Evolutionary conservation across 2,329 filamentous ascomycete genomes (phyloP).

Genomic region (Zasmidium angulare): DNA sequence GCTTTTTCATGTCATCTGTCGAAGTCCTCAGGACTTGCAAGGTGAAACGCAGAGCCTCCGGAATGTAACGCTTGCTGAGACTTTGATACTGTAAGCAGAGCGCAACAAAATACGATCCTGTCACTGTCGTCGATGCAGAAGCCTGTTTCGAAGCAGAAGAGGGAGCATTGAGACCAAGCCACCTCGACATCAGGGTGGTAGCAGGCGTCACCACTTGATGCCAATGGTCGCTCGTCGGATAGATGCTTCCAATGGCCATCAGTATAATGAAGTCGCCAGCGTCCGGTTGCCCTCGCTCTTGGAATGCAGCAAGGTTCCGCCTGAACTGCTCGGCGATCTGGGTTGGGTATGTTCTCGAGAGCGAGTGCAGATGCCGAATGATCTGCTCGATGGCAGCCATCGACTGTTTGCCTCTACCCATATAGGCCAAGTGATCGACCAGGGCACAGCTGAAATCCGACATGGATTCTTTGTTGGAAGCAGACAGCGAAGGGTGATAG

Average conservation of each 20-base stretch:
- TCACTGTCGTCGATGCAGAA: slow-evolving; percentile 68
- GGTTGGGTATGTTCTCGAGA: slow-evolving; percentile 80
- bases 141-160: slow-evolving; percentile 59
- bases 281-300: slow-evolving; percentile 53
- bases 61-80: slow-evolving; percentile 82
- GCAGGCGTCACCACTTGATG: slow-evolving; percentile 92
- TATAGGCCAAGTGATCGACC: slow-evolving; percentile 64
- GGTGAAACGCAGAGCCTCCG: slow-evolving; percentile 80
- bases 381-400: slow-evolving; percentile 74
- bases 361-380: slow-evolving; percentile 86
- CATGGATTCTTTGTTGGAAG: slow-evolving; percentile 82
- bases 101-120: slow-evolving; percentile 75
- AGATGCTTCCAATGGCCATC: slow-evolving; percentile 79
- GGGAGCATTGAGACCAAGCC: slow-evolving; percentile 70
- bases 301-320: slow-evolving; percentile 61
- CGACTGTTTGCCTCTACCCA: slow-evolving; percentile 51
- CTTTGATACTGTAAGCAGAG: slow-evolving; percentile 79
- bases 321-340: slow-evolving; percentile 78
- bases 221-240: slow-evolving; percentile 95
- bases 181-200: slow-evolving; percentile 78
- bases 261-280: slow-evolving; percentile 80
- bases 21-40: slow-evolving; percentile 64
- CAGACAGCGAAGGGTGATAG: slow-evolving; percentile 84
- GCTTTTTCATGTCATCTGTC: slow-evolving; percentile 35
- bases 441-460: slow-evolving; percentile 65